Base-by-base conservation (phyloP, 352 stramenopile species). In the Phytophthora citrophthora region DNA sequence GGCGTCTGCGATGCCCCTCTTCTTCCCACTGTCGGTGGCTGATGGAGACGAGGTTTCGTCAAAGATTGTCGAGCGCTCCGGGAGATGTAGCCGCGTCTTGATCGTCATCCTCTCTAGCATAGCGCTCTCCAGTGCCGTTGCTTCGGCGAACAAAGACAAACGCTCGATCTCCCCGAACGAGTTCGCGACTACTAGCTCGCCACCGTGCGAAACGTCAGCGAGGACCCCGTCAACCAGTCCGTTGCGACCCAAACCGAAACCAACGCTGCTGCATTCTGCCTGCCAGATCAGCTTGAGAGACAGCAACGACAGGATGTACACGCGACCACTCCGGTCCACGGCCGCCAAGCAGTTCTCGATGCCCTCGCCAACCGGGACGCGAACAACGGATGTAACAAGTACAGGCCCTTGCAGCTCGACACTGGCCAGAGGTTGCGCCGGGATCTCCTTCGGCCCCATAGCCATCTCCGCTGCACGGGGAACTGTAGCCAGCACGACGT, bases 271-370 rank as follows among this genome's bases (percentile, higher is more conserved):
- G 39, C 67, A 79, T 6, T 91, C 79, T 0, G 60, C 43, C 27
- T 85, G 53, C 74, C 76, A 90, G 7, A 94, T 69, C 23, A 80
- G 58, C 11, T 76, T 64, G 20, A 94, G 58, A 0, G 76, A 81
- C 31, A 88, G 64, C 11, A 92, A 43, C 1, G 81, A 88, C 5
- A 93, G 54, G 31, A 94, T 67, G 46, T 90, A 93, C 46, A 91
- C 32, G 5, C 62, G 70, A 47, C 86, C 83, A 45, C 78, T 91
- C 57, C 90, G 79, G 54, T 93, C 86, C 36, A 93, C 54, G 6
- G 79, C 81, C 9, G 80, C 69, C n/a, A 93, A 63, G 13, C 74
- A 89, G 45, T 88, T 76, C 48, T 94, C 86, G 2, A 92, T 48
- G 8, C 68, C 61, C 20, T 86, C 79, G 3, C 74, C 67, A 13